Base-by-base conservation (phyloP, 2,329 filamentous ascomycete species). In the Cladosporium sp. region DNA sequence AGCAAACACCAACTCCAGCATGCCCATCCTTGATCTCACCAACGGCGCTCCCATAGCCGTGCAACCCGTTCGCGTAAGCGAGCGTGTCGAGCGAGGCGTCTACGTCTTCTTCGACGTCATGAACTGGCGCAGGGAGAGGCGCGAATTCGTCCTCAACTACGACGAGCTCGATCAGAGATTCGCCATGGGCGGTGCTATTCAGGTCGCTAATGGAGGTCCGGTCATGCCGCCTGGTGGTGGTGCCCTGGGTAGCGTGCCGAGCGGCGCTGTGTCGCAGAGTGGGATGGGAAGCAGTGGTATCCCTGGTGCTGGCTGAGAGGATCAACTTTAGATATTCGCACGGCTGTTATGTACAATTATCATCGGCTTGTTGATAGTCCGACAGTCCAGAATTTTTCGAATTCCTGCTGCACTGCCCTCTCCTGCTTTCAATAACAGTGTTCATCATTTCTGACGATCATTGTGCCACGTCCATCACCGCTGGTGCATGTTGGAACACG, bases 51-150 rank as follows among this genome's bases (percentile, higher is more conserved):
- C 67, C 2, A 58, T 66, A 13, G 66, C 61, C 28, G 54, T 62
- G 7, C 66, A 67, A 24, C 77, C 78, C 5, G 71, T 76, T 10
- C 73, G 77, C 19, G 66, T 80, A 36, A 74, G 73, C 42, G 74
- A 75, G 42, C 74, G 76, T 49, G 72, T 74, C 56, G 80, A 82
- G 68, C 74, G 76, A 49, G 80, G 79, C 20, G 75, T 78, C 64
- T 82, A 81, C 68, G 71, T 82, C 56, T 81, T 82, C 72, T 82
- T 81, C 65, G 78, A 82, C 53, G 77, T 78, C 13, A 76, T 70
- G 52, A 76, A 79, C 62, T 82, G 80, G 80, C 74, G 78, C 55
- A 71, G 78, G 58, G 78, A 81, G 63, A 72, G 79, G 67, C 74
- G 78, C 61, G 78, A 81, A 61, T 78, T 80, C 61, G 74, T 78